Evolutionary conservation across 345 rosid species (phyloP).

Genomic region (Populus tremula): DNA sequence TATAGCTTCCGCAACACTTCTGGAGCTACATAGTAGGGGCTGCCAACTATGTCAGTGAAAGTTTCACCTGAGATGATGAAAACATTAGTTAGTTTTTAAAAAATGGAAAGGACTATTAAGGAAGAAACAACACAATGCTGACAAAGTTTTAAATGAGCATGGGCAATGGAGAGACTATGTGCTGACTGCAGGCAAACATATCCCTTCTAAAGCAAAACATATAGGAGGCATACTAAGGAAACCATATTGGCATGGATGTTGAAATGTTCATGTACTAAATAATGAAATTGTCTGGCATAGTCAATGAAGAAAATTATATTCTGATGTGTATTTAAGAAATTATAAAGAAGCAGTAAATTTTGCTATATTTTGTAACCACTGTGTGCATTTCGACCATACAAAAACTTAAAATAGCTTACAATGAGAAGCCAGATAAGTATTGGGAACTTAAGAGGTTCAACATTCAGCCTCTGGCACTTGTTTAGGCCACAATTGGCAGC

Average conservation of each 20-base stretch:
- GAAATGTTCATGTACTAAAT: neutral
- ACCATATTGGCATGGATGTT: neutral
- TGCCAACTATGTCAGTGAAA: constrained; percentile 88
- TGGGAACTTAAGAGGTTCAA: neutral
- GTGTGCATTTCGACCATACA: neutral
- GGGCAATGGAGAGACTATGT: neutral
- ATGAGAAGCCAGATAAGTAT: neutral
- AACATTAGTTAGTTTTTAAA: neutral
- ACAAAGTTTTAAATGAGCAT: neutral
- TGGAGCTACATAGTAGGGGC: constrained; percentile 97
- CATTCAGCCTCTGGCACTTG: neutral
- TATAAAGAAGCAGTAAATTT: neutral
- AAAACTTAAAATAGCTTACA: neutral
- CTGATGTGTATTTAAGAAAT: too few species aligned
- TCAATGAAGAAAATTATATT: neutral
- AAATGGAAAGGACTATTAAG: neutral
- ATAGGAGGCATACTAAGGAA: neutral
- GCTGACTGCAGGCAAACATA: neutral
- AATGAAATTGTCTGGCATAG: neutral
- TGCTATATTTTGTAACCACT: neutral
- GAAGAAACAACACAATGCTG: constrained; percentile 1
- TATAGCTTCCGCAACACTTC: constrained; percentile 84
- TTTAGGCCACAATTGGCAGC: neutral
- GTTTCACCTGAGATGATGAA: constrained; percentile 55
- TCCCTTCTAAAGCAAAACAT: neutral